Evolutionary conservation across 2,329 filamentous ascomycete genomes (phyloP).

Genomic region (Didymella keratinophila): DNA sequence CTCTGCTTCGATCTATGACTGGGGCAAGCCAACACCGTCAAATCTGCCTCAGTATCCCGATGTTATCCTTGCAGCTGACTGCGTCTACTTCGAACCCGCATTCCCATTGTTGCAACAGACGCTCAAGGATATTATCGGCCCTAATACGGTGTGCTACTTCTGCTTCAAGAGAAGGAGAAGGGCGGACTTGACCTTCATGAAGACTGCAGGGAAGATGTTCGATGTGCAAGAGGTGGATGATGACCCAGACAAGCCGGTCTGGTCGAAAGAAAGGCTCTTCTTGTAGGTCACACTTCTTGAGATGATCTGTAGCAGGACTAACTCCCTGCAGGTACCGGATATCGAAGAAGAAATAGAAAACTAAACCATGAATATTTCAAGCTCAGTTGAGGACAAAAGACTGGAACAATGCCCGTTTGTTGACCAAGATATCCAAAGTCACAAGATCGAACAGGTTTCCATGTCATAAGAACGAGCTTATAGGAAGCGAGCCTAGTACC

Average conservation of each 20-base stretch:
- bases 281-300: slow-evolving; percentile 51
- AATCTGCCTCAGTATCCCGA: slow-evolving; percentile 67
- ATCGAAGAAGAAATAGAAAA: slow-evolving; percentile 26
- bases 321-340: slow-evolving; percentile 31
- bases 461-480: neutral
- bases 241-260: slow-evolving; percentile 57
- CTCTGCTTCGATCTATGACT: slow-evolving; percentile 77
- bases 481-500: neutral
- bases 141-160: slow-evolving; percentile 76
- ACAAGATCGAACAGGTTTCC: neutral
- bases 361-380: neutral
- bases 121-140: slow-evolving; percentile 73
- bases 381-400: too few relatives aligned
- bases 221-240: slow-evolving; percentile 57
- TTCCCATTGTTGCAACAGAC: slow-evolving; percentile 88
- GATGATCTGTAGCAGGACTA: neutral
- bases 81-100: slow-evolving; percentile 95
- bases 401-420: neutral
- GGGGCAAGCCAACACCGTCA: slow-evolving; percentile 62
- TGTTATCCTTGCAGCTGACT: slow-evolving; percentile 92
- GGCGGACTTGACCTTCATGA: slow-evolving; percentile 65
- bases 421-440: neutral
- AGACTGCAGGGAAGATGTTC: slow-evolving; percentile 59
- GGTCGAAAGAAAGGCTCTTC: slow-evolving; percentile 58
- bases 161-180: slow-evolving; percentile 94